Conservation (phyloP, 345 rosid species). For the Citropsis articulata region DNA sequence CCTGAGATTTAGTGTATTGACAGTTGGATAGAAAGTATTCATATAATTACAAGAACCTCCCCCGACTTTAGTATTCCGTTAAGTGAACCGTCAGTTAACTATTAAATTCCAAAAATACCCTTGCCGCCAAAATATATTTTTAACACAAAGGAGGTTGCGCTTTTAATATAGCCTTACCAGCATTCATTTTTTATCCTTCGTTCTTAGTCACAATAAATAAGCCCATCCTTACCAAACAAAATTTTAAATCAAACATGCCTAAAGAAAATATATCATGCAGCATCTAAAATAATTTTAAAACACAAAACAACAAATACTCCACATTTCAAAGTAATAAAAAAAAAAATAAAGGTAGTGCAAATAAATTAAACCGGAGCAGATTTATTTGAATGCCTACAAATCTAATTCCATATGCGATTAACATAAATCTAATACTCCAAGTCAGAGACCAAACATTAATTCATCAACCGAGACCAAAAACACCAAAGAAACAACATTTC, state of each 20-base stretch:
- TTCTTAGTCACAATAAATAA: background rate
- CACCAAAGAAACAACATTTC: slow-evolving; percentile 6
- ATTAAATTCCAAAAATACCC: too few relatives aligned
- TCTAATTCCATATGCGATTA: too few relatives aligned
- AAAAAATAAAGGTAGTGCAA: too few relatives aligned
- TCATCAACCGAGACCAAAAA: slow-evolving; percentile 15
- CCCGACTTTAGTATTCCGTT: too few relatives aligned
- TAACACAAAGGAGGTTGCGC: too few relatives aligned
- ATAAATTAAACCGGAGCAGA: slow-evolving; percentile 21
- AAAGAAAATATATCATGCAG: background rate
- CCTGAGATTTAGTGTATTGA: too few relatives aligned
- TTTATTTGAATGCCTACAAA: slow-evolving; percentile 32
- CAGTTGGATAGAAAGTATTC: too few relatives aligned
- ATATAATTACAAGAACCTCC: too few relatives aligned
- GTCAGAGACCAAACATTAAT: slow-evolving; percentile 20
- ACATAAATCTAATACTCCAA: too few relatives aligned
- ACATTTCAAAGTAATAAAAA: too few relatives aligned
- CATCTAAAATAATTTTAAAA: background rate
- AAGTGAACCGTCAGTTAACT: too few relatives aligned
- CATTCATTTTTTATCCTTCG: background rate
- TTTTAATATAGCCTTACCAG: background rate
- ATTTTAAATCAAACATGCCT: background rate
- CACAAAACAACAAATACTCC: background rate
- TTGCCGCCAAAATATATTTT: too few relatives aligned
- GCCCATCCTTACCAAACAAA: background rate